Base-by-base conservation (phyloP, 768 basidiomycete species). In the Neoboletus subvelutipes region DNA sequence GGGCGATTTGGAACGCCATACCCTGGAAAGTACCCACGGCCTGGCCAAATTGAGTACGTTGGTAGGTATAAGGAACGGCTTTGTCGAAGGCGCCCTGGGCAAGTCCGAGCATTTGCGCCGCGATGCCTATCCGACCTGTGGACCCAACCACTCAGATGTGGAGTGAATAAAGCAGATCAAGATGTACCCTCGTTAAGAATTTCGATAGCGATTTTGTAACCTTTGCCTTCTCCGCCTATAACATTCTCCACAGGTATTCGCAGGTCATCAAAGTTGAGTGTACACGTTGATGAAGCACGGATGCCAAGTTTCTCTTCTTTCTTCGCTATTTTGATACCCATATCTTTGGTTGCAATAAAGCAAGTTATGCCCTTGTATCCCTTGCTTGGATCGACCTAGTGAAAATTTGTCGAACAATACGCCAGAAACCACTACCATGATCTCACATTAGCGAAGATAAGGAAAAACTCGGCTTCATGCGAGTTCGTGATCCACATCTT, bases 401-500 rank as follows among this genome's bases (percentile, higher is more conserved):
- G 20, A 46, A 40, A 9, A 11, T n/a, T 40, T 11, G 36, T 56
- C 45, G 36, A 6, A n/a, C n/a, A 10, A 29, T 8, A 45, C 24
- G 20, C 34, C 17, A 42, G 13, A 39, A 31, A 50, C 50, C 26
- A 29, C 29, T 17, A 20, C 5, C n/a, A 45, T 43, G 34, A n/a
- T 69, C 83, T 57, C 55, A 94, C 92, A 59, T 92, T 99, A 50
- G 97, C 97, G 59, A 99, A 98, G 48, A 98, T 90, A 63, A 96
- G 86, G 78, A 90, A 91, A 40, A 95, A 80, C 45, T 94, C 91
- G 1, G 93, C 94, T 73, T 95, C 93, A 56, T 85, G 82, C 1
- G 94, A 95, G 74, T 98, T 98, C 26, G 94, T 96, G 57, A 98
- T 97, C 94, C 94, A 97, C 94, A 96, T 95, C 79, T 99, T 99